Base-by-base conservation (phyloP, 495 filamentous ascomycete species). In the Evansstolkia leycettana region DNA sequence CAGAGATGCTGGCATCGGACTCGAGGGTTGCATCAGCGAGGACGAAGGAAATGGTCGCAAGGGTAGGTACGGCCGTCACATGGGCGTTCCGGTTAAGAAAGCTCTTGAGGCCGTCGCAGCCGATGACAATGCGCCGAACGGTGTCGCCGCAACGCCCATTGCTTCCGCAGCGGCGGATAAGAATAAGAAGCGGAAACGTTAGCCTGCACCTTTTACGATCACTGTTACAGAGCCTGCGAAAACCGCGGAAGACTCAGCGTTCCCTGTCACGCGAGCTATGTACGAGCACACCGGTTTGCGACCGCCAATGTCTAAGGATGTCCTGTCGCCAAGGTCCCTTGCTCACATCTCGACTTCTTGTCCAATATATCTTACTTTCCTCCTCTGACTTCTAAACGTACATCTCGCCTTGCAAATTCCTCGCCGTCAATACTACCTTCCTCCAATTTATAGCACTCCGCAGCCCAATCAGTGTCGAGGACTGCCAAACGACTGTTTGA, bases 1-100 rank as follows among this genome's bases (percentile, higher is more conserved):
- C 75, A 84, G 84, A 52, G 90, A 98, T 62, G 90, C 92, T 17
- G 90, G 90, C 10, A 81, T 98, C 47, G 78, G 82, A 32, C 73
- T 85, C 35, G 88, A 96, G 27, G 80, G 84, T 32, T 98, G 90
- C 55, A 73, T 96, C 54, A 94, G 86, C 57, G 90, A 98, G 55
- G 92, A 98, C 41, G 90, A 98, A 54, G 82, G 82, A 24, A 95
- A 94, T 55, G 89, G 87, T 25, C 77, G 90, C 45, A 94, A 94
- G 54, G 92, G 92, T n/a, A 75, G 90, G 8, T 94, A 90, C 48
- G 92, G 87, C 31, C 80, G 87, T 28, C 85, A 94, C 54, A 95
- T 95, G 87, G 87, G 86, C 28, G 85, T 95, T n/a, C 73, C 84
- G 2, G 70, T 93, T 46, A 85, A 85, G 64, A 84, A 81, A 46